Base-by-base conservation (phyloP, 352 stramenopile genomes). In the Phytopythium sindhum region DNA sequence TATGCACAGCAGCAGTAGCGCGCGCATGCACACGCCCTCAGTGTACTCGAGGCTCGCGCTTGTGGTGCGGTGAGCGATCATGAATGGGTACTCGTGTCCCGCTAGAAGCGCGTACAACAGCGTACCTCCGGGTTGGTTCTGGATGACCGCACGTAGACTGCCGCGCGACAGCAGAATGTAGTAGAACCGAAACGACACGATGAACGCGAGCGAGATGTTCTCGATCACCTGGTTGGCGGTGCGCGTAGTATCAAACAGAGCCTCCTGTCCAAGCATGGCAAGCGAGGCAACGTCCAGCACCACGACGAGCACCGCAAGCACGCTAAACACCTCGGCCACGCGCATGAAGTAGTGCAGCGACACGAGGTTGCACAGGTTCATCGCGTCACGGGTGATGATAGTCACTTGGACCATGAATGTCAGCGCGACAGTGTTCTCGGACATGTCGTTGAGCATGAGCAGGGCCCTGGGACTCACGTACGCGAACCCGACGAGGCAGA, bases 341-440 rank as follows among this genome's bases (percentile, higher is more conserved):
- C 53, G 56, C 57, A 63, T 74, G 26, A 78, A 56, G 29, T 55
- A 64, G 23, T 57, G 52, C 41, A 81, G 53, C 24, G 70, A 44
- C 33, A 59, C 47, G 23, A 65, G 57, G 47, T 75, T 70, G 51
- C 48, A 64, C 37, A 75, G 60, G 39, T 74, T 73, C 26, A 61
- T 61, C 6, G 73, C 58, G 50, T 80, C 73, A 14, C 61, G 59
- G 28, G 66, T 68, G 60, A 74, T 75, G 45, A 81, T 74, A 2
- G 63, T 62, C 53, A 78, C 67, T 57, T 81, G 73, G n/a, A 61
- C 33, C 15, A 66, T 23, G 47, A 74, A 66, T 26, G 67, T 69
- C n/a, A 70, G 67, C 29, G 65, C 31, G n/a, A 63, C 45, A 15
- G 51, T 24, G 17, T 45, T 61, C 53, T 73, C 54, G 1, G 67